Conservation (phyloP, 495 filamentous ascomycete species). For the Penicillium silybi region DNA sequence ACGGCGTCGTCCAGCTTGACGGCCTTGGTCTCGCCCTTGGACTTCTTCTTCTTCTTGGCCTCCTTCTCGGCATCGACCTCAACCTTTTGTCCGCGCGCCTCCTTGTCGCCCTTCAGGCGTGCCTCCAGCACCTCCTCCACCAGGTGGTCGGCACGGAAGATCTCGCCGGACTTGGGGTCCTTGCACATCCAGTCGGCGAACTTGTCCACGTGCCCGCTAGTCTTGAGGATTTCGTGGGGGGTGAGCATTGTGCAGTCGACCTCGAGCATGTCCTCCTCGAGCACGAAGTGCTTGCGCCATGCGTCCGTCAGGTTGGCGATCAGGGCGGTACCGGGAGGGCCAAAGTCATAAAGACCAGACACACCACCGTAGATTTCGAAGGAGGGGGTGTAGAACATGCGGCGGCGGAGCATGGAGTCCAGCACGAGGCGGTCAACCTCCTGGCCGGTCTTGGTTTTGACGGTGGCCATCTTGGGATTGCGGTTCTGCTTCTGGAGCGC, state of each 20-base stretch:
- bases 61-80: constrained; percentile 62
- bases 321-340: constrained; percentile 74
- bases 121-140: constrained; percentile 89
- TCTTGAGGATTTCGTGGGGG: constrained; percentile 89
- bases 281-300: constrained; percentile 90
- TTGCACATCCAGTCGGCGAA: constrained; percentile 99
- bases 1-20: constrained; percentile 62
- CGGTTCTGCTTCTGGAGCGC: constrained; percentile 27
- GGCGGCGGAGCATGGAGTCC: constrained; percentile 79
- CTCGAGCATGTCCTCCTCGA: constrained; percentile 89
- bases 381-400: constrained; percentile 89
- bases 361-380: constrained; percentile 94
- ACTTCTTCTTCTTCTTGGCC: constrained; percentile 63
- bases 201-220: constrained; percentile 94
- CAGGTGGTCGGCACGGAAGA: constrained; percentile 91
- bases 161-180: constrained; percentile 95
- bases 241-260: constrained; percentile 83
- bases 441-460: constrained; percentile 79
- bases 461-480: constrained; percentile 54
- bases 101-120: constrained; percentile 75
- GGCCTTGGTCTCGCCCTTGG: constrained; percentile 48
- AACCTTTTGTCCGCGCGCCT: constrained; percentile 68
- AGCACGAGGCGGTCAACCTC: constrained; percentile 75
- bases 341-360: constrained; percentile 81
- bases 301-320: constrained; percentile 82